Evolutionary conservation across 139 green algal species (phyloP).

Genomic region (Zygnema circumcarinatum): DNA sequence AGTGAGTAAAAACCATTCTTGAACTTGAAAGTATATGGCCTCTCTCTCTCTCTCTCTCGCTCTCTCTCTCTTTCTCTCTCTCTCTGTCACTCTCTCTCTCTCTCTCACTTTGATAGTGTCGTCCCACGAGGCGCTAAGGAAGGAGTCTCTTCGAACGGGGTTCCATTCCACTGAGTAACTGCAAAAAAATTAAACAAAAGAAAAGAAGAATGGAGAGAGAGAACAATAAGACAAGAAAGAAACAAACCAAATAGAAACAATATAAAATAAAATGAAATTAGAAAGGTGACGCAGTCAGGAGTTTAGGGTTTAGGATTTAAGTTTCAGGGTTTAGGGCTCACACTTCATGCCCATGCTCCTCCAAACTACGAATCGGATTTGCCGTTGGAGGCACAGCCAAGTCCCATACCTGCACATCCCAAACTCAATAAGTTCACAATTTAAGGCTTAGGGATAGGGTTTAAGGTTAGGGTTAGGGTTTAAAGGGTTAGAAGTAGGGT

Average conservation of each 20-base stretch:
- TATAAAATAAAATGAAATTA: slow-evolving; percentile 11
- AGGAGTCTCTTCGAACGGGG: slow-evolving; percentile 78
- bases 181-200: too few relatives aligned
- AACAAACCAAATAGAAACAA: slow-evolving; percentile 45
- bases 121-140: slow-evolving; percentile 92
- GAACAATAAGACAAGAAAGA: neutral
- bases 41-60: too few relatives aligned
- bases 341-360: slow-evolving; percentile 92
- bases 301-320: too few relatives aligned
- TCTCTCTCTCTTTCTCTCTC: too few relatives aligned
- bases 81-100: slow-evolving; percentile 14
- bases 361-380: slow-evolving; percentile 85
- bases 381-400: slow-evolving; percentile 73
- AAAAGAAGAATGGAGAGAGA: too few relatives aligned
- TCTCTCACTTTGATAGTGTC: slow-evolving; percentile 92
- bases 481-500: too few relatives aligned
- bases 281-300: neutral
- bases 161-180: slow-evolving; percentile 89
- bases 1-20: neutral
- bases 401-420: slow-evolving; percentile 75
- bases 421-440: too few relatives aligned
- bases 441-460: neutral
- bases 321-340: too few relatives aligned
- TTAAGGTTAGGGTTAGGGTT: too few relatives aligned
- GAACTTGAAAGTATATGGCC: slow-evolving; percentile 5